Base-by-base conservation (phyloP, 2,329 filamentous ascomycete genomes). In the Pochonia chlamydosporia region DNA sequence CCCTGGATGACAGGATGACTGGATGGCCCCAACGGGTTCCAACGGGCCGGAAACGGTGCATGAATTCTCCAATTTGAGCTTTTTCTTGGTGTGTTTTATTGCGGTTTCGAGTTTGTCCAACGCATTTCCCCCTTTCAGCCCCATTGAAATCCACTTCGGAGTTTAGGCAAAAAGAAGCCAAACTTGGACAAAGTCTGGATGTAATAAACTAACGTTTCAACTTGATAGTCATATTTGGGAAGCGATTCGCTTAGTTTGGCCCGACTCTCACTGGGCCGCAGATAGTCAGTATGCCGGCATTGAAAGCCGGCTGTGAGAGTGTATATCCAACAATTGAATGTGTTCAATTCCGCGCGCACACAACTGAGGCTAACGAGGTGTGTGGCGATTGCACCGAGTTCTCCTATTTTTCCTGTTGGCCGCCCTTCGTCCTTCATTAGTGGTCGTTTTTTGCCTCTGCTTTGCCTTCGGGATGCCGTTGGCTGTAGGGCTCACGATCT, bases 241-340 rank as follows among this genome's bases (percentile, higher is more conserved):
- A 69, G 92, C 90, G 23, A 83, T 99, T 63, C 82, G 85, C 49
- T 75, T 86, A 53, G 85, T 99, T 54, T 99, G 93, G 93, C 93
- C 93, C 2, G 89, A 95, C 58, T 84, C 80, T 35, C 80, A 86
- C 57, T 95, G 90, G 87, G 87, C 89, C 18, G 83, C 84, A 50
- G 82, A 89, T 60, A 78, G 82, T 57, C 79, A 70, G 48, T 75
- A 82, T 66, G 76, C 82, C 49, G 78, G 81, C 40, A 74, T 93
- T 50, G 89, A 96, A 69, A 91, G 87, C 65, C 81, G 87, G 56
- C 70, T 96, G 67, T 96, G 75, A 73, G 35, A 18, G 35, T 23
- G 35, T 39, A 39, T 14, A 39, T 39, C 10, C 18, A 21, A 36
- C 30, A 33, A 28, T 7, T 13, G 26, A 28, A 5, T 33, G 30